phyloP scores from a whole-genome alignment of 257 asterid genomes.

The Marsdenia floribunda region DNA sequence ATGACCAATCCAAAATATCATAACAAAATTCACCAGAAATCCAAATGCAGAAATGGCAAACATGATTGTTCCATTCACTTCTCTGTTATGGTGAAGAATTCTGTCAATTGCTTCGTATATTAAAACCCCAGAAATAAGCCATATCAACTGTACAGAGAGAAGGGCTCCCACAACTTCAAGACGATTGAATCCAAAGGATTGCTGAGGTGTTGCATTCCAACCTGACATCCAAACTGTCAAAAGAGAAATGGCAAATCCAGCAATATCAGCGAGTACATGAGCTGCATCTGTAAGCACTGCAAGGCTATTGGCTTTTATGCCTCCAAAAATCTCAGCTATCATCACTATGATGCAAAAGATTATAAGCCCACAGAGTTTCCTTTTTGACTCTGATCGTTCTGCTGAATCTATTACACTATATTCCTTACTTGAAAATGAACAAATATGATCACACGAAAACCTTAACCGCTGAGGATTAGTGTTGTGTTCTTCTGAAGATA shows the following conservation, averaged over 20 bases:
- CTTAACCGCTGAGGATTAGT: conserved; percentile 19
- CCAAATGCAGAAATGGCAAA: conserved; percentile 69
- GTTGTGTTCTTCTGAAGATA: conserved; percentile 19
- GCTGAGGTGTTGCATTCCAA: conserved; percentile 58
- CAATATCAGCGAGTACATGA: conserved; percentile 63
- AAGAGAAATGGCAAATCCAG: conserved; percentile 63
- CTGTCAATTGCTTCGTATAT: conserved; percentile 61
- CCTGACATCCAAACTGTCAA: conserved; percentile 65
- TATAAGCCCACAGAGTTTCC: conserved; percentile 57
- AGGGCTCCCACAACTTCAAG: conserved; percentile 82
- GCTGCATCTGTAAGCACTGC: conserved; percentile 79
- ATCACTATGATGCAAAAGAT: conserved; percentile 46
- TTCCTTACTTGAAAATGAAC: conserved; percentile 58
- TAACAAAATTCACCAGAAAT: conserved; percentile 48
- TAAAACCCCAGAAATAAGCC: conserved; percentile 53
- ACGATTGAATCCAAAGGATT: conserved; percentile 68
- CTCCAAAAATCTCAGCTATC: conserved; percentile 69
- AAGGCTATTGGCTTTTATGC: conserved; percentile 66
- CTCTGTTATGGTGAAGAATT: conserved; percentile 31
- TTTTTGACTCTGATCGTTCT: conserved; percentile 51
- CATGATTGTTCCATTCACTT: conserved; percentile 68
- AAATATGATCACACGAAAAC: conserved; percentile 46
- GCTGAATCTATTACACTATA: conserved; percentile 31
- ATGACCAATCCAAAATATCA: conserved; percentile 68
- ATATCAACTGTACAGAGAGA: conserved; percentile 65